phyloP scores from a whole-genome alignment of 176 grass and related monocot genomes.

The Thinopyrum elongatum region DNA sequence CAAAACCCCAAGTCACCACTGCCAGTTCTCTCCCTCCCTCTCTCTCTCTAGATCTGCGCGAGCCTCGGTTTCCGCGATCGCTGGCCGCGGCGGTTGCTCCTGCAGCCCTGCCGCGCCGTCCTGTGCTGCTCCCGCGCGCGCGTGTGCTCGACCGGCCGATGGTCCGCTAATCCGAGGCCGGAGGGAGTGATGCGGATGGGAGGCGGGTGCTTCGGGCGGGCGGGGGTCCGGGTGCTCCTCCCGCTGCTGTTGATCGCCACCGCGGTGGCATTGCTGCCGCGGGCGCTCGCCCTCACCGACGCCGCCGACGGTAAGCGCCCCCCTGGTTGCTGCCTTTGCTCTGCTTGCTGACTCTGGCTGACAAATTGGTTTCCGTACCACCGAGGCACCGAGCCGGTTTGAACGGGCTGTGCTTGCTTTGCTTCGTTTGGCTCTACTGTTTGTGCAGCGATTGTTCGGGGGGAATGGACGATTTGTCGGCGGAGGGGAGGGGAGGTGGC shows the following conservation, averaged over 20 bases:
- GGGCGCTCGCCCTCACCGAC: slow-evolving; percentile 36
- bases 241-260: slow-evolving; percentile 28
- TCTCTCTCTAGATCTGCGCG: slow-evolving; percentile 53
- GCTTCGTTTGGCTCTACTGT: background rate
- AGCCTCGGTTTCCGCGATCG: slow-evolving; percentile 32
- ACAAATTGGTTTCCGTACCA: background rate
- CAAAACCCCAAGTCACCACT: slow-evolving; percentile 1
- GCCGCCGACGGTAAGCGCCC: slow-evolving; percentile 32
- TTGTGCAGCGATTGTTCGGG: background rate
- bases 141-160: background rate
- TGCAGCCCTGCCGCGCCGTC: background rate
- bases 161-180: background rate
- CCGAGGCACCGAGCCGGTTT: background rate
- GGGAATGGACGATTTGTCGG: background rate
- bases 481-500: background rate
- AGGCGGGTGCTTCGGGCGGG: background rate
- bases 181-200: slow-evolving; percentile 20
- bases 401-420: background rate
- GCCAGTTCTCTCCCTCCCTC: background rate
- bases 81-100: slow-evolving; percentile 10
- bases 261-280: slow-evolving; percentile 27
- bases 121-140: background rate
- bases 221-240: background rate
- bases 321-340: background rate
- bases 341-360: background rate